phyloP scores from a whole-genome alignment of 768 basidiomycete species.

The Imleria badia region DNA sequence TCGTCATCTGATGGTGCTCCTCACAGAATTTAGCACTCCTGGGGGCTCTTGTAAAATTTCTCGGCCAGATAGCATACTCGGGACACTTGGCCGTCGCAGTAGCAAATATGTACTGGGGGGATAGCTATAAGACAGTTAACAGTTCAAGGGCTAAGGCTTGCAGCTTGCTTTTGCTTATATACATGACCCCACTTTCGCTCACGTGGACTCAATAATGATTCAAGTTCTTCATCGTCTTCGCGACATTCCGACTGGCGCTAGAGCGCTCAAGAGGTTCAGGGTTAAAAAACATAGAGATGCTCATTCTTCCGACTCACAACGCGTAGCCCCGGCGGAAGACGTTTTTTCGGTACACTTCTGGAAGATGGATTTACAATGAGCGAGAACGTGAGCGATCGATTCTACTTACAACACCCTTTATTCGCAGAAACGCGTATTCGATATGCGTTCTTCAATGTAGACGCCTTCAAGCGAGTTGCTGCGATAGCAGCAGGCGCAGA shows the following conservation, averaged over 20 bases:
- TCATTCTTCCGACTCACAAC: too few species aligned
- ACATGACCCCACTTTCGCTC: too few species aligned
- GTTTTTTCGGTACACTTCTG: constrained; percentile 1
- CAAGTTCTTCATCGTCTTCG: neutral
- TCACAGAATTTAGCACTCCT: too few species aligned
- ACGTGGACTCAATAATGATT: neutral
- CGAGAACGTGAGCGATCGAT: neutral
- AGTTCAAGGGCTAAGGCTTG: too few species aligned
- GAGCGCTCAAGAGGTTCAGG: neutral
- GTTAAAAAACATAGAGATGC: neutral
- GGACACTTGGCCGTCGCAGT: too few species aligned
- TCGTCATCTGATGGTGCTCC: too few species aligned
- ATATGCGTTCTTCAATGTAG: constrained; percentile 14
- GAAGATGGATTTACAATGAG: constrained; percentile 11
- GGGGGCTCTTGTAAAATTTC: too few species aligned
- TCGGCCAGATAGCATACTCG: too few species aligned
- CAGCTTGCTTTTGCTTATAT: too few species aligned
- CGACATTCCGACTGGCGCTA: neutral
- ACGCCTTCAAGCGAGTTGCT: constrained; percentile 19
- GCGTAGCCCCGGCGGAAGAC: neutral
- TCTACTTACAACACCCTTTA: neutral
- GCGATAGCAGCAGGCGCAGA: constrained; percentile 8
- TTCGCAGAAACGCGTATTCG: neutral
- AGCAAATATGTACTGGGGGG: too few species aligned
- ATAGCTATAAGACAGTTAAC: too few species aligned